phyloP scores from a whole-genome alignment of 2,329 filamentous ascomycete species.

The Gnomoniopsis smithogilvyi region DNA sequence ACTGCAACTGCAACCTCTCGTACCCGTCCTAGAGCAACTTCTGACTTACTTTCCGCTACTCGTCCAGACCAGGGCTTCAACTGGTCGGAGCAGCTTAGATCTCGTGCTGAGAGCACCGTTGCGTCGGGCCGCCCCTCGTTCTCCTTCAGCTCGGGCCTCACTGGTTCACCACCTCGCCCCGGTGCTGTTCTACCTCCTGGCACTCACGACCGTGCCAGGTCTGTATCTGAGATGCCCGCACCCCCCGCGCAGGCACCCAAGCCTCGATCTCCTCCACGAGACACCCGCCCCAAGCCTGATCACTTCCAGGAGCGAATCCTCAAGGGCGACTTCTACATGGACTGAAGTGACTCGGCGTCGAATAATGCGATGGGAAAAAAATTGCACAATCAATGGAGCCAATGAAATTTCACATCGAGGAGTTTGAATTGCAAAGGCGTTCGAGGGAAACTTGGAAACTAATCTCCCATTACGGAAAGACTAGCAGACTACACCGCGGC shows the following conservation, averaged over 20 bases:
- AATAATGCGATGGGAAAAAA: background rate
- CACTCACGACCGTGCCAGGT: conserved; percentile 65
- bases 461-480: background rate
- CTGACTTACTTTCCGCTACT: conserved; percentile 59
- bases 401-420: background rate
- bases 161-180: conserved; percentile 40
- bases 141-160: conserved; percentile 47
- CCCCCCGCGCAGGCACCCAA: conserved; percentile 51
- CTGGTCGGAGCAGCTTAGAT: conserved; percentile 94
- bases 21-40: conserved; percentile 55
- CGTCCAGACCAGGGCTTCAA: conserved; percentile 90
- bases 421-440: background rate
- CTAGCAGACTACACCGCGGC: background rate
- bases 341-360: conserved; percentile 48
- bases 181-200: conserved; percentile 22
- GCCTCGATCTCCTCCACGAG: conserved; percentile 34
- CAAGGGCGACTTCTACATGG: conserved; percentile 98
- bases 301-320: conserved; percentile 95
- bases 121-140: conserved; percentile 55
- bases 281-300: conserved; percentile 71
- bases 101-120: conserved; percentile 79
- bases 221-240: conserved; percentile 61
- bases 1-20: conserved; percentile 57
- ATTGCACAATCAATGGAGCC: background rate
- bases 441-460: background rate